Conservation (phyloP, 345 rosid genomes). For the Carallia brachiata region DNA sequence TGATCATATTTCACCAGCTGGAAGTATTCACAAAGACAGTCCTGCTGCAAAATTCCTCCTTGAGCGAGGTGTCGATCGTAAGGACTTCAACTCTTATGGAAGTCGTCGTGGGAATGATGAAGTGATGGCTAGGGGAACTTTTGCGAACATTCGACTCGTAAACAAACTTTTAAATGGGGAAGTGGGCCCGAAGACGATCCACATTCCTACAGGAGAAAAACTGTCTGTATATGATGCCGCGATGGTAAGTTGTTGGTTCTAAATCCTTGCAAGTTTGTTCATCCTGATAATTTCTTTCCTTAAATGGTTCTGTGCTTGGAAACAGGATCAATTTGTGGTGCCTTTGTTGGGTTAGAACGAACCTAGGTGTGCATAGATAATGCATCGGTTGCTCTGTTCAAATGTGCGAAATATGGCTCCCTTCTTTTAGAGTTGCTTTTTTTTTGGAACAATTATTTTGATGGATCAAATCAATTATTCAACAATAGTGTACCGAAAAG, state of each 20-base stretch:
- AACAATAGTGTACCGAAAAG: neutral
- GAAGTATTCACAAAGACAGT: slow-evolving; percentile 94
- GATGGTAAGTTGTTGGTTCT: slow-evolving; percentile 43
- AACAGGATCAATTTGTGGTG: too few species aligned
- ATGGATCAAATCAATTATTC: neutral
- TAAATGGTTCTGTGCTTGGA: neutral
- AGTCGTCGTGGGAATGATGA: slow-evolving; percentile 99
- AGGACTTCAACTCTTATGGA: slow-evolving; percentile 95
- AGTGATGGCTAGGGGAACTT: slow-evolving; percentile 97
- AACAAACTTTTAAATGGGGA: slow-evolving; percentile 96
- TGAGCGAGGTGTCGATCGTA: slow-evolving; percentile 70
- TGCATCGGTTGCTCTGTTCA: neutral
- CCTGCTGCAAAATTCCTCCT: slow-evolving; percentile 87
- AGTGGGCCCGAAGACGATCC: slow-evolving; percentile 92
- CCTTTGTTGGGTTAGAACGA: neutral
- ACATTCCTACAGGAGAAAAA: slow-evolving; percentile 94
- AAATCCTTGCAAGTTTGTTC: neutral
- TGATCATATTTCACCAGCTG: slow-evolving; percentile 98
- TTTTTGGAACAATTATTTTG: neutral
- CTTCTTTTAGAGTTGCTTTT: neutral
- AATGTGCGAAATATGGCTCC: neutral
- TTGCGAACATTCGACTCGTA: slow-evolving; percentile 92
- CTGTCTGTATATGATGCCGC: slow-evolving; percentile 92
- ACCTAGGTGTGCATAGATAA: neutral
- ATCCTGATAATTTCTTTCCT: neutral